Percentiles rank a stretch among this genome's conserved stretches.
phyloP scores from a whole-genome alignment of 1,284 basidiomycete genomes.

The Cutaneotrichosporon spelunceum region DNA sequence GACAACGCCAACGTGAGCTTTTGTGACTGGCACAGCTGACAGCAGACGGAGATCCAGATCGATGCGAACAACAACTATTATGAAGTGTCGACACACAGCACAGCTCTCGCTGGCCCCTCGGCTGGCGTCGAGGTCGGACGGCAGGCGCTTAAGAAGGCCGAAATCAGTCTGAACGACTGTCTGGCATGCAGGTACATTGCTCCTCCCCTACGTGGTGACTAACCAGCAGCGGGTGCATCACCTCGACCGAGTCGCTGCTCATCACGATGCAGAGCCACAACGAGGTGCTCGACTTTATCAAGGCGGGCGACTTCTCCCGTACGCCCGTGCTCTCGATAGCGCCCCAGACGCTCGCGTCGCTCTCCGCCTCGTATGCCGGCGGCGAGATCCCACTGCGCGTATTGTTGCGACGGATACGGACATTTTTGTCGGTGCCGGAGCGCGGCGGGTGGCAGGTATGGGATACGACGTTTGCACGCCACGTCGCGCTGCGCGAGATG shows the following conservation, averaged over 20 bases:
- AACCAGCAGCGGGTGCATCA: conserved; percentile 83
- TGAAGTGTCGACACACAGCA: conserved; percentile 44
- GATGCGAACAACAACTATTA: conserved; percentile 58
- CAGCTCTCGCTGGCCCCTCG: conserved; percentile 35
- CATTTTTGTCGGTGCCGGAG: conserved; percentile 54
- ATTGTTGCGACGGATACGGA: conserved; percentile 65
- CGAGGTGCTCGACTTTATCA: conserved; percentile 77
- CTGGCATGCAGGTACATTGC: conserved; percentile 54
- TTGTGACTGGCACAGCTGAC: background rate
- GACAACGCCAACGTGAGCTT: conserved; percentile 13
- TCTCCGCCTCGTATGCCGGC: conserved; percentile 66
- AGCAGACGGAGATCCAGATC: conserved; percentile 77
- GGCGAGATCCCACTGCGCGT: conserved; percentile 56
- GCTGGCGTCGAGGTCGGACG: conserved; percentile 29
- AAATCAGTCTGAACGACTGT: conserved; percentile 95
- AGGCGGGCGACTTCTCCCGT: conserved; percentile 53
- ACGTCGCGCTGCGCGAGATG: conserved; percentile 79
- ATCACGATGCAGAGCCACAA: conserved; percentile 96
- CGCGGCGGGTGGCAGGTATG: conserved; percentile 61
- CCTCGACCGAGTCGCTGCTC: conserved; percentile 93
- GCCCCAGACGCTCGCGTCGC: conserved; percentile 86
- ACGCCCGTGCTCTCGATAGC: conserved; percentile 79
- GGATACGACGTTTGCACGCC: conserved; percentile 92
- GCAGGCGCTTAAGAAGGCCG: conserved; percentile 78
- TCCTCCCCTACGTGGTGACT: conserved; percentile 8